Percentiles rank a stretch among this genome's conserved stretches.
Evolutionary conservation across 495 filamentous ascomycete genomes (phyloP).

Genomic region (Xylaria flabelliformis): DNA sequence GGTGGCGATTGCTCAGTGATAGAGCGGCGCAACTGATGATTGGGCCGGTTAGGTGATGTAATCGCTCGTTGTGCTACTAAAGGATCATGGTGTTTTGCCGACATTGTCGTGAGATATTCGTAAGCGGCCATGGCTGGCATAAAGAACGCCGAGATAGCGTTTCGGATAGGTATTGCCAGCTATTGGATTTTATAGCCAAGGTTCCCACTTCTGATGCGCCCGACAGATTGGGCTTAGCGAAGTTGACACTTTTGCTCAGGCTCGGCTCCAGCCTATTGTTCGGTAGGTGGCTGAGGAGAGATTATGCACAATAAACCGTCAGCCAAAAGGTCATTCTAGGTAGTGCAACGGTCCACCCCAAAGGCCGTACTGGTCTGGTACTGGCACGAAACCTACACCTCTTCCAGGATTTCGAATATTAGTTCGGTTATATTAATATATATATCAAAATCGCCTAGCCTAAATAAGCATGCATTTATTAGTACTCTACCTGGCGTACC

Average conservation of each 20-base stretch:
- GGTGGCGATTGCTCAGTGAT: conserved; percentile 58
- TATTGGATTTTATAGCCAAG: neutral
- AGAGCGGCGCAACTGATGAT: conserved; percentile 57
- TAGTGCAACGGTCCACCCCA: no score
- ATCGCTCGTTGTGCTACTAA: conserved; percentile 19
- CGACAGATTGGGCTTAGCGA: no score
- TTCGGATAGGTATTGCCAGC: neutral
- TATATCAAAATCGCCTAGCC: neutral
- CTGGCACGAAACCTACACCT: no score
- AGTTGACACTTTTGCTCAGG: no score
- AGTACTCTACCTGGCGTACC: neutral
- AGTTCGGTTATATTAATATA: conserved; percentile 3
- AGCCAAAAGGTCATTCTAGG: no score
- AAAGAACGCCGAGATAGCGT: conserved; percentile 19
- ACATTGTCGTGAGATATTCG: conserved; percentile 19
- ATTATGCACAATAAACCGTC: no score
- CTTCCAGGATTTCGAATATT: neutral
- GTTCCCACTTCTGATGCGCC: no score
- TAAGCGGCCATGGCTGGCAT: conserved; percentile 13
- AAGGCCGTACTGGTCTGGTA: no score
- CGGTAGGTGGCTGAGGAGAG: no score
- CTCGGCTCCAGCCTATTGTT: no score
- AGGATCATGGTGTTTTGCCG: conserved; percentile 26
- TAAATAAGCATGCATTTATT: neutral
- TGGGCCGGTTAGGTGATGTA: conserved; percentile 49